Evolutionary conservation across 2,329 filamentous ascomycete genomes (phyloP).

Genomic region (Exserohilum turcica): DNA sequence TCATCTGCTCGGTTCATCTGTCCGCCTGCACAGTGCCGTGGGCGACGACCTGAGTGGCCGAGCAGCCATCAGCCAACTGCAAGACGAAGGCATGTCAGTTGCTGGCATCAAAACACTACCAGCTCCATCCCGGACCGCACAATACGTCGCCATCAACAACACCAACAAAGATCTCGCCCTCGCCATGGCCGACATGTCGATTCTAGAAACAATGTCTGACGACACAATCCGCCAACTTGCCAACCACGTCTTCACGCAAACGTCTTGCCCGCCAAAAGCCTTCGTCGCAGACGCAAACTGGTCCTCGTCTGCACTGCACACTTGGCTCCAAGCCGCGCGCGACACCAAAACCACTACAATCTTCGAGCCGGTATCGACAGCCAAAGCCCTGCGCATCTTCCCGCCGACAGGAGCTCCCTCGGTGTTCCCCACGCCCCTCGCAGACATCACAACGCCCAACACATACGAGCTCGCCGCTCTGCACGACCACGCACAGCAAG

Average conservation of each 20-base stretch:
- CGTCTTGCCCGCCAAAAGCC: slow-evolving; percentile 64
- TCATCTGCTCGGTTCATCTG: slow-evolving; percentile 68
- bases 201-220: slow-evolving; percentile 62
- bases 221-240: slow-evolving; percentile 21
- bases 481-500: slow-evolving; percentile 70
- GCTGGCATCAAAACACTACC: slow-evolving; percentile 60
- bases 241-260: slow-evolving; percentile 15
- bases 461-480: slow-evolving; percentile 79
- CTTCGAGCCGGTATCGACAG: slow-evolving; percentile 87
- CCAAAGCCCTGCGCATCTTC: slow-evolving; percentile 77
- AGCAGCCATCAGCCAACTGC: slow-evolving; percentile 70
- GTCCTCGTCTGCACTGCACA: slow-evolving; percentile 66
- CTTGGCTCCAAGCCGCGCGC: slow-evolving; percentile 69
- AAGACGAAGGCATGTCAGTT: slow-evolving; percentile 67
- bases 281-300: slow-evolving; percentile 89
- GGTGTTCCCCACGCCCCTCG: slow-evolving; percentile 65
- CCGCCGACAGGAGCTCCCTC: slow-evolving; percentile 63
- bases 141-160: slow-evolving; percentile 92
- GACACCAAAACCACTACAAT: slow-evolving; percentile 57
- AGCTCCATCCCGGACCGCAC: slow-evolving; percentile 70
- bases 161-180: slow-evolving; percentile 80
- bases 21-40: slow-evolving; percentile 79
- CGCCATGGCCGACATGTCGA: slow-evolving; percentile 94
- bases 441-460: slow-evolving; percentile 83
- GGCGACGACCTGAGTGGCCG: slow-evolving; percentile 79